Conservation (phyloP, 2,329 filamentous ascomycete species). For the Trichothecium roseum region DNA sequence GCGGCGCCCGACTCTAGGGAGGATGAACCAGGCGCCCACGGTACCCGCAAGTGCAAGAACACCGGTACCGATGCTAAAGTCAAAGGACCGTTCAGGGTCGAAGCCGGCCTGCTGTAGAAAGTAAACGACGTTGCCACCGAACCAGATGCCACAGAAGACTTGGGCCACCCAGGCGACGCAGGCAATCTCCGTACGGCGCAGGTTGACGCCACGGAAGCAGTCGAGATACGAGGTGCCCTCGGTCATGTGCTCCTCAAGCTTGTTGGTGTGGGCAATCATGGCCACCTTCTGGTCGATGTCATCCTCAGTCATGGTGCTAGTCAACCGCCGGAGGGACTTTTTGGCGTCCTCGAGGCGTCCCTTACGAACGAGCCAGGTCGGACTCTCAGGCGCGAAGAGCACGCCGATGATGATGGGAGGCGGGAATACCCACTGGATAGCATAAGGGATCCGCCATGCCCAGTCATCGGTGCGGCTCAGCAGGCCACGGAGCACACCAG, state of each 20-base stretch:
- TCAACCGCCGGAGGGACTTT: constrained; percentile 35
- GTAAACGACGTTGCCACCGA: constrained; percentile 26
- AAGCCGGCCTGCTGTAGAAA: constrained; percentile 32
- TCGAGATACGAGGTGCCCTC: constrained; percentile 22
- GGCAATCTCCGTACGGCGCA: constrained; percentile 29
- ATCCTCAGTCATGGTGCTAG: constrained; percentile 14
- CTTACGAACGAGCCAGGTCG: constrained; percentile 44
- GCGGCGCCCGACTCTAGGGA: constrained; percentile 25
- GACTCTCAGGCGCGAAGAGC: constrained; percentile 37
- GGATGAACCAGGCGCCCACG: constrained; percentile 25
- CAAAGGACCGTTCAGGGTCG: constrained; percentile 20
- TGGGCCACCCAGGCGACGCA: constrained; percentile 23
- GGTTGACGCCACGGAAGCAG: constrained; percentile 33
- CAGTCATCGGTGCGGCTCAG: no score
- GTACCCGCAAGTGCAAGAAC: constrained; percentile 27
- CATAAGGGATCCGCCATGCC: constrained; percentile 39
- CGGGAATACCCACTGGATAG: constrained; percentile 49
- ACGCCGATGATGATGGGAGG: constrained; percentile 22
- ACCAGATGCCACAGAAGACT: constrained; percentile 19
- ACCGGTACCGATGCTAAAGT: constrained; percentile 20
- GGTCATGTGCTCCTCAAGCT: constrained; percentile 28
- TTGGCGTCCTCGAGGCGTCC: constrained; percentile 31
- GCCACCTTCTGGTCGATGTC: constrained; percentile 29
- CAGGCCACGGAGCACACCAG: constrained; percentile 43
- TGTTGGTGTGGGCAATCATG: constrained; percentile 47